Evolutionary conservation across 2,329 filamentous ascomycete genomes (phyloP).

Genomic region (Ascochyta lentis): DNA sequence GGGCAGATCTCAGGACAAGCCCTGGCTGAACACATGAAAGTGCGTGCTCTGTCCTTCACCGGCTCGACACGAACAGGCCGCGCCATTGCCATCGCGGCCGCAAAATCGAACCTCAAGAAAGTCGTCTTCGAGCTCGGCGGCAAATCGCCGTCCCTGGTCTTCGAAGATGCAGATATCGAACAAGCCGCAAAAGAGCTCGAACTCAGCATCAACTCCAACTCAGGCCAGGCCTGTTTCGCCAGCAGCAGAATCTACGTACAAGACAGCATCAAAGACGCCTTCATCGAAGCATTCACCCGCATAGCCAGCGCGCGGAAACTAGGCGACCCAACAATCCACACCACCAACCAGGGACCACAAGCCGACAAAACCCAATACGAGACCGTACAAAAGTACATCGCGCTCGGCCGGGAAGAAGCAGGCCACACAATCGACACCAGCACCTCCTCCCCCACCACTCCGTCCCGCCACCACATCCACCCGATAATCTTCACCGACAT

Average conservation of each 20-base stretch:
- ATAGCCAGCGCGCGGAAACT: slow-evolving; percentile 22
- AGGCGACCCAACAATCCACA: slow-evolving; percentile 26
- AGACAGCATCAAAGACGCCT: slow-evolving; percentile 54
- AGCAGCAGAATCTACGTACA: slow-evolving; percentile 65
- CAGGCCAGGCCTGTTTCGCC: slow-evolving; percentile 66
- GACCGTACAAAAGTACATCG: slow-evolving; percentile 32
- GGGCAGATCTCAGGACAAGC: slow-evolving; percentile 81
- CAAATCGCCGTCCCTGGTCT: slow-evolving; percentile 82
- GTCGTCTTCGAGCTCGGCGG: slow-evolving; percentile 85
- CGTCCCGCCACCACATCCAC: slow-evolving; percentile 48
- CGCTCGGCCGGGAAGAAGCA: slow-evolving; percentile 52
- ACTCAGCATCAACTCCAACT: slow-evolving; percentile 60
- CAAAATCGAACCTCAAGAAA: slow-evolving; percentile 81
- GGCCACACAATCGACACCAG: slow-evolving; percentile 45
- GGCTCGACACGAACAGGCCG: slow-evolving; percentile 84
- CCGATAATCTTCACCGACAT: slow-evolving; percentile 57
- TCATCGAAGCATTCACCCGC: slow-evolving; percentile 26
- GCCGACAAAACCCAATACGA: slow-evolving; percentile 34
- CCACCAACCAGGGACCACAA: slow-evolving; percentile 33
- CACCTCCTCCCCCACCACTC: slow-evolving; percentile 19
- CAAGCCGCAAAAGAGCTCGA: slow-evolving; percentile 67
- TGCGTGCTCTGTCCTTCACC: slow-evolving; percentile 84
- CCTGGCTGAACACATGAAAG: slow-evolving; percentile 73
- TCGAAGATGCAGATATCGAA: slow-evolving; percentile 78
- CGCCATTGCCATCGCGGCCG: slow-evolving; percentile 75